A percentile compares a stretch with the other conserved stretches of the same genome.
Conservation (phyloP, 2,329 filamentous ascomycete species). For the Paecilomyces variotii region DNA sequence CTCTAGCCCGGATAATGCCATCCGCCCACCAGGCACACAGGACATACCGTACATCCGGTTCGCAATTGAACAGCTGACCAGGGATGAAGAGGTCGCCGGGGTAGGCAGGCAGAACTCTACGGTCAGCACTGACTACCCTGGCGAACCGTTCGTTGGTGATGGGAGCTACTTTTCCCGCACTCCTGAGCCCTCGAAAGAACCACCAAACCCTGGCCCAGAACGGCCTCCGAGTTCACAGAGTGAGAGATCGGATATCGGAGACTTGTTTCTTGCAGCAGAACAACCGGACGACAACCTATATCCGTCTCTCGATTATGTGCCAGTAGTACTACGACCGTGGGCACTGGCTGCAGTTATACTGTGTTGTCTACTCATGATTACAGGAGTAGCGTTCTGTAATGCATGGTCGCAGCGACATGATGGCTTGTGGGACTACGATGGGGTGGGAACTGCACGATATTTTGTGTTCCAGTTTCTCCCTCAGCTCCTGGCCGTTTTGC, state of each 20-base stretch:
- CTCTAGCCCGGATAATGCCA: constrained; percentile 21
- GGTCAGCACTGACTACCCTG: constrained; percentile 39
- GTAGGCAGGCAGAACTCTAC: constrained; percentile 45
- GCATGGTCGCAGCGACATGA: constrained; percentile 55
- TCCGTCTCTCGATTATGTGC: constrained; percentile 59
- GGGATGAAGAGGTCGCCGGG: constrained; percentile 57
- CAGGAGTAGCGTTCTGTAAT: constrained; percentile 63
- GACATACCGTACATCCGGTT: constrained; percentile 84
- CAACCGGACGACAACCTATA: constrained; percentile 36
- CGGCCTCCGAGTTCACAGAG: constrained; percentile 18
- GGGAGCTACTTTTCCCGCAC: constrained; percentile 36
- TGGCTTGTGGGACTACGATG: constrained; percentile 61
- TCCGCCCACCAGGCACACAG: constrained; percentile 67
- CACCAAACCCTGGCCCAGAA: constrained; percentile 23
- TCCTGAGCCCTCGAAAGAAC: constrained; percentile 23
- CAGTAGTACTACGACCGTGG: constrained; percentile 59
- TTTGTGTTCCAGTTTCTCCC: constrained; percentile 84
- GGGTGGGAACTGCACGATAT: constrained; percentile 65
- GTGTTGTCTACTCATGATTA: constrained; percentile 62
- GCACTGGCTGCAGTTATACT: constrained; percentile 55
- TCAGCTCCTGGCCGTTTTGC: constrained; percentile 61
- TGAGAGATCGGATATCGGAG: constrained; percentile 19
- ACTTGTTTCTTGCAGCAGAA: constrained; percentile 43
- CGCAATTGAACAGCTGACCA: constrained; percentile 78
- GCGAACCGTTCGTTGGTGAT: constrained; percentile 43